These are phyloP conservation scores for Chlorophyllum brunneum DNA, from an alignment of 768 basidiomycete species.

Conservation along the genomic window DNA sequence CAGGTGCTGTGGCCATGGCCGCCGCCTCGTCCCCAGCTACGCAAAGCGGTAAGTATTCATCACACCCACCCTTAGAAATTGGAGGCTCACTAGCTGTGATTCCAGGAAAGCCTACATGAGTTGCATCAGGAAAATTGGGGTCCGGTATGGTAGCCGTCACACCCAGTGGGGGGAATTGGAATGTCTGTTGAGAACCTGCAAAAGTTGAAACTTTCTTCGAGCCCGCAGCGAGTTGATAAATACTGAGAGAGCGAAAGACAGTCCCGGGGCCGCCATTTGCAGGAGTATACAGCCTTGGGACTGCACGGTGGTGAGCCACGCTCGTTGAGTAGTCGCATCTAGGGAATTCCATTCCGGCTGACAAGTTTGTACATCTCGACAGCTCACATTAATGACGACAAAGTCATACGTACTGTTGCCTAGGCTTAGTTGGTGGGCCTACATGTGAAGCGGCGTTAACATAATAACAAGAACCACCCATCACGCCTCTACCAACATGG, in stretches of 20 bases:
- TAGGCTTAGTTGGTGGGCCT: too few relatives aligned
- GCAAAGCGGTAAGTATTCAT: not conserved
- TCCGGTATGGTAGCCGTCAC: conserved; percentile 32
- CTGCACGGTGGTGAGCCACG: too few relatives aligned
- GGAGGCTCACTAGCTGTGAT: conserved; percentile 41
- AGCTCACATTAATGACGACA: too few relatives aligned
- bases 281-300: too few relatives aligned
- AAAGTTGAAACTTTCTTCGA: conserved; percentile 33
- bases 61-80: not conserved
- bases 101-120: conserved; percentile 42
- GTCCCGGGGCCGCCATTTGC: too few relatives aligned
- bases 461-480: too few relatives aligned
- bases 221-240: not conserved
- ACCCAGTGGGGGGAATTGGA: conserved; percentile 37
- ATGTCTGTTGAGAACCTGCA: conserved; percentile 38
- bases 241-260: conserved; percentile 11
- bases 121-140: conserved; percentile 37
- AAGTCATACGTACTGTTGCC: too few relatives aligned
- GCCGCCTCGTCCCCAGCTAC: conserved; percentile 42
- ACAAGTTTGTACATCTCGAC: too few relatives aligned
- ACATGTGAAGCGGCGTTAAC: too few relatives aligned
- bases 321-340: too few relatives aligned
- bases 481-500: too few relatives aligned
- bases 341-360: too few relatives aligned
- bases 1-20: conserved; percentile 39